Evolutionary conservation across 2,329 filamentous ascomycete genomes (phyloP), one percentile per base, ranked within the genome.

Genomic region (Lecanicillium sp.): DNA sequence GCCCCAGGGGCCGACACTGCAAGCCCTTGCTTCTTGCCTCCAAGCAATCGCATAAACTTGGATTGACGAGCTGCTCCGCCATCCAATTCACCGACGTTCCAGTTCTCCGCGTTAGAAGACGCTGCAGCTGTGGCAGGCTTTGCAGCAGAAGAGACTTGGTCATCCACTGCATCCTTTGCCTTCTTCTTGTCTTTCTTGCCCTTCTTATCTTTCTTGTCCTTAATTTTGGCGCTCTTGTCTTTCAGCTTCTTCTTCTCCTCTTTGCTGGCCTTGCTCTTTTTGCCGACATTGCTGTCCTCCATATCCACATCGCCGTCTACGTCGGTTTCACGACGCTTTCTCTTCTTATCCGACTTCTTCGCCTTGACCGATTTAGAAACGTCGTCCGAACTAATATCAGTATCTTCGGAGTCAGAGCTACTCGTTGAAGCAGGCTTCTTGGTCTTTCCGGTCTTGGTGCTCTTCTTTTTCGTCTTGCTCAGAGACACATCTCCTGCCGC

Each of bases 41-140:
- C 44, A 20, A 79, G 61, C 2, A 79, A 66, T 22, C 71, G 64
- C 49, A 78, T 55, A 44, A 77, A 78, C 57, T 79, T 79, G 44
- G 61, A 59, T 48, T 77, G 71, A 11, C 75, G 64, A 35, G 61
- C 60, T 14, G 59, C 48, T 17, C 68, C 72, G 22, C 75, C 75
- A 29, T 66, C 67, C 25, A 79, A 61, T 25, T 60, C 66, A 14
- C 60, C 53, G 18, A 76, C 70, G 44, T 75, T 72, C 73, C 73
- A 77, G 45, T 68, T 59, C 51, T 69, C 69, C 3, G 52, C 55
- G 12, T 56, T 43, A 14, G 47, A 38, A 4, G 47, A 20, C 9
- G 44, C 28, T 5, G 48, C 36, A n/a, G n/a, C n/a, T n/a, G n/a
- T n/a, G n/a, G n/a, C n/a, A n/a, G n/a, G n/a, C n/a, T n/a, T n/a